phyloP scores from a whole-genome alignment of 352 stramenopile species.

The Pythium rhizo-oryzae region DNA sequence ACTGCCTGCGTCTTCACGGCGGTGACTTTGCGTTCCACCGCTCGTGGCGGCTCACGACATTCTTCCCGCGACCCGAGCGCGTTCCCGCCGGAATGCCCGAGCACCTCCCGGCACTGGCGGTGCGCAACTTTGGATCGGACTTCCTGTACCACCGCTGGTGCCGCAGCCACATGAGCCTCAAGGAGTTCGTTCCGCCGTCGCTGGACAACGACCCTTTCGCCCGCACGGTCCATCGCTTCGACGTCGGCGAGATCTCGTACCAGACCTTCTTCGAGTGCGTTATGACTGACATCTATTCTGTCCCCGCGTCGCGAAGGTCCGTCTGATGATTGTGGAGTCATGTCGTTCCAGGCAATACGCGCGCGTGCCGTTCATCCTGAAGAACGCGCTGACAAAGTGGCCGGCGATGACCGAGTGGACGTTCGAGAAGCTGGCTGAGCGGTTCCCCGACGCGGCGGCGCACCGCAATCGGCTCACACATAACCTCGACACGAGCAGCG shows the following conservation, averaged over 20 bases:
- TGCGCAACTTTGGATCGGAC: conserved; percentile 66
- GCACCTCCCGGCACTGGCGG: conserved; percentile 31
- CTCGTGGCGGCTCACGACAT: conserved; percentile 82
- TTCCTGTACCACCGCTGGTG: conserved; percentile 89
- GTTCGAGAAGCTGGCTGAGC: conserved; percentile 54
- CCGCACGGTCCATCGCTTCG: conserved; percentile 56
- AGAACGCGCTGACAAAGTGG: conserved; percentile 70
- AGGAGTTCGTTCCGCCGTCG: conserved; percentile 49
- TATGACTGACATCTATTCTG: background rate
- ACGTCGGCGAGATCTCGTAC: conserved; percentile 63
- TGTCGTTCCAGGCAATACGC: conserved; percentile 54
- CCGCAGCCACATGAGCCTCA: conserved; percentile 76
- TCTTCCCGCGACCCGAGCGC: conserved; percentile 54
- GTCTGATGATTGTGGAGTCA: background rate
- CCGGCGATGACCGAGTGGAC: conserved; percentile 80
- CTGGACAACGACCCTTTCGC: conserved; percentile 47
- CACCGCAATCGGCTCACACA: conserved; percentile 74
- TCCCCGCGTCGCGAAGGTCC: background rate
- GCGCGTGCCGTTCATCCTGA: conserved; percentile 72
- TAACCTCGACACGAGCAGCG: conserved; percentile 75
- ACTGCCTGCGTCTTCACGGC: conserved; percentile 69
- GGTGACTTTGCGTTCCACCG: conserved; percentile 67
- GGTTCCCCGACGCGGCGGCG: conserved; percentile 51
- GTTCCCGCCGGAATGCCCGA: conserved; percentile 25
- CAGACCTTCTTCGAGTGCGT: conserved; percentile 73